A percentile compares a stretch with the other conserved stretches of the same genome.
Evolutionary conservation across 108 stramenopile species (phyloP).

Genomic region (Fistulifera solaris): DNA sequence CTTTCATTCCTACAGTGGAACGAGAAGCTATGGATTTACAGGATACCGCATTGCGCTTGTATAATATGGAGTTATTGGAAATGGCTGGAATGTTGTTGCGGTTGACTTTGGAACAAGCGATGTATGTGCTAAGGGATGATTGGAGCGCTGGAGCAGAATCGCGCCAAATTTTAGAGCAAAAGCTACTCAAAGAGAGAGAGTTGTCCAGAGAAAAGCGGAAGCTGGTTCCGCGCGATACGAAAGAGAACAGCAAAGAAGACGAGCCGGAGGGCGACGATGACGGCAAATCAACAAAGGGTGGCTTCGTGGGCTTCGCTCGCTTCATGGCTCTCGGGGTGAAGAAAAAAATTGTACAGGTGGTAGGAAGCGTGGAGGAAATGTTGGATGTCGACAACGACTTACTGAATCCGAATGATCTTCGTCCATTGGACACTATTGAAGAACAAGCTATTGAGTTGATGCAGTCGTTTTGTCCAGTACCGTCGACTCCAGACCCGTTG

Average conservation of each 20-base stretch:
- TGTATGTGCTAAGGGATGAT: slow-evolving; percentile 8
- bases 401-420: slow-evolving; percentile 54
- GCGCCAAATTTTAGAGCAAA: background rate
- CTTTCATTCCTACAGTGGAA: slow-evolving; percentile 75
- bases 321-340: slow-evolving; percentile 71
- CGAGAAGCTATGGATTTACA: slow-evolving; percentile 76
- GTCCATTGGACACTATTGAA: slow-evolving; percentile 56
- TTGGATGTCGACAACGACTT: slow-evolving; percentile 51
- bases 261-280: slow-evolving; percentile 11
- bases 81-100: slow-evolving; percentile 53
- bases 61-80: slow-evolving; percentile 62
- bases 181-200: background rate
- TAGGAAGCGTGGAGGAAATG: slow-evolving; percentile 44
- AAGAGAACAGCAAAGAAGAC: slow-evolving; percentile 9
- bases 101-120: slow-evolving; percentile 50
- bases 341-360: slow-evolving; percentile 29
- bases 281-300: slow-evolving; percentile 6
- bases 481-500: slow-evolving; percentile 62
- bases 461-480: slow-evolving; percentile 64
- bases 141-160: slow-evolving; percentile 1
- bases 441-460: slow-evolving; percentile 58
- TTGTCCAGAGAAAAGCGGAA: slow-evolving; percentile 3
- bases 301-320: slow-evolving; percentile 56
- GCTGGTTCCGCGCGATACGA: background rate
- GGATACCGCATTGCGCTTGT: slow-evolving; percentile 55